phyloP scores from a whole-genome alignment of 148 eudicot genomes.

The Rheum nobile region DNA sequence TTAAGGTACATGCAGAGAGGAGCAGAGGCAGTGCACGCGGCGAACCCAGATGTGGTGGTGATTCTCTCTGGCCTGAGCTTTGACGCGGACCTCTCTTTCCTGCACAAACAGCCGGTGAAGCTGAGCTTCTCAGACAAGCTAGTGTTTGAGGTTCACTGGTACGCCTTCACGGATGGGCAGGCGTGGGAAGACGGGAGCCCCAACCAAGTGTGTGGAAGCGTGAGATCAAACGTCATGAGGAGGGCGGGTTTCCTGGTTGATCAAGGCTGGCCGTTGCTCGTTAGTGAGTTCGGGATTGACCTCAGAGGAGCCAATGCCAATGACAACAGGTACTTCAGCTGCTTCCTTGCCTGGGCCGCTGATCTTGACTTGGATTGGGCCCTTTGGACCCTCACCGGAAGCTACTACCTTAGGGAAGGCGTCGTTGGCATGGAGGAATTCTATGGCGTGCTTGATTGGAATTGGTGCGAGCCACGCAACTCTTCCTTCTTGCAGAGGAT shows the following conservation, averaged over 20 bases:
- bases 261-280: conserved; percentile 69
- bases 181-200: conserved; percentile 40
- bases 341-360: conserved; percentile 68
- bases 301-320: conserved; percentile 53
- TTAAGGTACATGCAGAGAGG: conserved; percentile 63
- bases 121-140: conserved; percentile 44
- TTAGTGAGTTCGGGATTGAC: conserved; percentile 84
- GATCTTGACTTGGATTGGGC: conserved; percentile 83
- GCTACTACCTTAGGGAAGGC: conserved; percentile 72
- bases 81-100: conserved; percentile 60
- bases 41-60: conserved; percentile 64
- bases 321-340: conserved; percentile 67
- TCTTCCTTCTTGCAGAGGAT: conserved; percentile 66
- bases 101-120: conserved; percentile 20
- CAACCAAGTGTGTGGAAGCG: conserved; percentile 55
- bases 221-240: conserved; percentile 25
- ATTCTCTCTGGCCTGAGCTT: conserved; percentile 66
- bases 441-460: conserved; percentile 51
- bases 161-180: conserved; percentile 45
- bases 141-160: conserved; percentile 81
- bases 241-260: conserved; percentile 44
- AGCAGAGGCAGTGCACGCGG: conserved; percentile 84
- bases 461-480: conserved; percentile 58
- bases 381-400: conserved; percentile 66
- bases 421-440: conserved; percentile 41